Evolutionary conservation across 306 rosid species (phyloP), one percentile per base, ranked within the genome.

Genomic region (Oxytropis ochrocephala): DNA sequence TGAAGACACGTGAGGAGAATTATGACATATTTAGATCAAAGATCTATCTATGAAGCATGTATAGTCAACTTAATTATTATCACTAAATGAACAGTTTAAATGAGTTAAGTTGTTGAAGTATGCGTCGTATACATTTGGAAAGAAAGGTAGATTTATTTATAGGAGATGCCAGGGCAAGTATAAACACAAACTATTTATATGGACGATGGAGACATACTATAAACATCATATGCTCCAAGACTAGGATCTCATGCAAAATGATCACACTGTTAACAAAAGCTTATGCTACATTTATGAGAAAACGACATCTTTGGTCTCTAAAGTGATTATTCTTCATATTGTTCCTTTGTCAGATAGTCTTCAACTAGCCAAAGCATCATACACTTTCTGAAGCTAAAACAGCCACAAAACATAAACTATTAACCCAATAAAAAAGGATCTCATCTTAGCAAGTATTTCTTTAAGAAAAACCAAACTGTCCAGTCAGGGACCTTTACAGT

Each of bases 381-480:
- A 18, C 19, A 14, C 47, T 60, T 36, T 17, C 67, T 19, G 49
- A 60, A 60, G 67, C 50, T 46, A 5, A n/a, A 46, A 17, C 67
- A 39, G 49, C 33, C 49, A 11, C 16, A 39, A 24, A 32, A 54
- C 68, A 24, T 47, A 57, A 6, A 46, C 35, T 16, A 47, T 75
- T 57, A 58, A 38, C 19, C 30, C 5, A 11, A 13, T 24, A 74
- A 11, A 64, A 52, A 46, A 38, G 47, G 39, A 3, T 11, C 38
- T 63, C 53, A 53, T 24, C 43, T 12, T 11, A 67, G 56, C 60
- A 47, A 47, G 44, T 10, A 66, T 43, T 64, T 74, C 41, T 65
- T 14, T 46, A 65, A 65, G 66, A 30, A 55, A 43, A 65, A 74
- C 78, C 41, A 54, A 52, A 62, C 41, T 62, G 41, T 5, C 47